Evolutionary conservation across 2,329 filamentous ascomycete genomes (phyloP).

Genomic region (Paecilomyces niveus): DNA sequence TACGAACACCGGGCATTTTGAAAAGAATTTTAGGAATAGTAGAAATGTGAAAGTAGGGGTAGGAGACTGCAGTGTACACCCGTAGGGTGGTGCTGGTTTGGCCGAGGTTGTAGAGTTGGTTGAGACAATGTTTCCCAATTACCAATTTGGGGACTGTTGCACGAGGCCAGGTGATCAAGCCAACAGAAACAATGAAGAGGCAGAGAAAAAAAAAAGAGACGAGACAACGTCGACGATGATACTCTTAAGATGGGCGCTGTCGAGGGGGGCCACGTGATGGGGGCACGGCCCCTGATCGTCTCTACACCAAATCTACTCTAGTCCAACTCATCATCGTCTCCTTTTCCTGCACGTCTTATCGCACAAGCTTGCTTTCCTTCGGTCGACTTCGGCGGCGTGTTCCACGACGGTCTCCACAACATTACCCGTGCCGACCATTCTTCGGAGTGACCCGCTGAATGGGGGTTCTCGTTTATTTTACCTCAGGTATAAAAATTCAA

Average conservation of each 20-base stretch:
- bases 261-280: not conserved
- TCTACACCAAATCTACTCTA: not conserved
- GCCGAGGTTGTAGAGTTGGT: not conserved
- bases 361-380: not conserved
- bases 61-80: not conserved
- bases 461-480: not conserved
- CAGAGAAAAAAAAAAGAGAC: constrained; percentile 1
- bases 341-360: constrained; percentile 1
- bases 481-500: not conserved
- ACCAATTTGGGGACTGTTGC: not conserved
- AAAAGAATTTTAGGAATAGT: not conserved
- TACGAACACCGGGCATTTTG: constrained; percentile 29
- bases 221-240: not conserved
- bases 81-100: not conserved
- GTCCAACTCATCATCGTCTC: not conserved
- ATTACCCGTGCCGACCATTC: not conserved
- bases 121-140: not conserved
- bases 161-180: not conserved
- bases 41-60: too few species aligned
- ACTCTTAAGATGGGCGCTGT: not conserved
- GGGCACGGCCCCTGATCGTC: constrained; percentile 1
- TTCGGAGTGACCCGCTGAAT: not conserved
- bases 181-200: not conserved
- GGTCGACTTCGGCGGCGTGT: not conserved
- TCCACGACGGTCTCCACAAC: not conserved